phyloP scores from a whole-genome alignment of 352 stramenopile genomes.

The Globisporangium polare region DNA sequence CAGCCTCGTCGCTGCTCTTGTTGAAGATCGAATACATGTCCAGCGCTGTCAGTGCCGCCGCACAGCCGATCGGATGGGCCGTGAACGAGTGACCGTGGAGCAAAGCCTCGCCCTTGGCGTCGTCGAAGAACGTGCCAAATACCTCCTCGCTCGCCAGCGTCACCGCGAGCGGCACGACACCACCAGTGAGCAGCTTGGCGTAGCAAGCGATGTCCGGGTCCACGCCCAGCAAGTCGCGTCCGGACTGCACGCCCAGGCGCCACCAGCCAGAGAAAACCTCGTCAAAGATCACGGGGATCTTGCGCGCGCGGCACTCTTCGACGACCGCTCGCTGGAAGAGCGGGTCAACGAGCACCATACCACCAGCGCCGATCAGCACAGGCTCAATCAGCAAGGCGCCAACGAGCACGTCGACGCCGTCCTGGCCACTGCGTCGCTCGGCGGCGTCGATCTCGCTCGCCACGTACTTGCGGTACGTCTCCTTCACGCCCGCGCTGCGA shows the following conservation, averaged over 20 bases:
- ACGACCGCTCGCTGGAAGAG: slow-evolving; percentile 91
- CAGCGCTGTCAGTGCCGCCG: slow-evolving; percentile 81
- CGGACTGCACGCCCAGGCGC: slow-evolving; percentile 85
- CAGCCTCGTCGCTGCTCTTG: slow-evolving; percentile 2
- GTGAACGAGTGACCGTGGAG: slow-evolving; percentile 93
- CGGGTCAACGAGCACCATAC: slow-evolving; percentile 90
- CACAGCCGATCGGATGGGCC: slow-evolving; percentile 88
- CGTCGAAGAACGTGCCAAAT: slow-evolving; percentile 88
- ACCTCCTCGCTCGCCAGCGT: slow-evolving; percentile 87
- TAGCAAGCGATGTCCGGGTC: slow-evolving; percentile 91
- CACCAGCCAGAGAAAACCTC: slow-evolving; percentile 91
- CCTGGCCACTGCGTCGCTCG: slow-evolving; percentile 21
- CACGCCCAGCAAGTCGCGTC: slow-evolving; percentile 76
- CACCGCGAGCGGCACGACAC: slow-evolving; percentile 81
- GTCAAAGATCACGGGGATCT: slow-evolving; percentile 91
- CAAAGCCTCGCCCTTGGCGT: slow-evolving; percentile 82
- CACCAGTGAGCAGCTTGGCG: slow-evolving; percentile 90
- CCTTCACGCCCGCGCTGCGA: slow-evolving; percentile 31
- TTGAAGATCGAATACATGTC: slow-evolving; percentile 84
- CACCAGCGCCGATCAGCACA: slow-evolving; percentile 85
- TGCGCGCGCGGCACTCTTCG: slow-evolving; percentile 57
- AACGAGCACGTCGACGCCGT: slow-evolving; percentile 32
- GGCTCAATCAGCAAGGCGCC: slow-evolving; percentile 87
- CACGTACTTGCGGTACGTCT: slow-evolving; percentile 68
- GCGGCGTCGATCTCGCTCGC: slow-evolving; percentile 40